Evolutionary conservation across 495 filamentous ascomycete species (phyloP).

Genomic region (Cercophora sp.): DNA sequence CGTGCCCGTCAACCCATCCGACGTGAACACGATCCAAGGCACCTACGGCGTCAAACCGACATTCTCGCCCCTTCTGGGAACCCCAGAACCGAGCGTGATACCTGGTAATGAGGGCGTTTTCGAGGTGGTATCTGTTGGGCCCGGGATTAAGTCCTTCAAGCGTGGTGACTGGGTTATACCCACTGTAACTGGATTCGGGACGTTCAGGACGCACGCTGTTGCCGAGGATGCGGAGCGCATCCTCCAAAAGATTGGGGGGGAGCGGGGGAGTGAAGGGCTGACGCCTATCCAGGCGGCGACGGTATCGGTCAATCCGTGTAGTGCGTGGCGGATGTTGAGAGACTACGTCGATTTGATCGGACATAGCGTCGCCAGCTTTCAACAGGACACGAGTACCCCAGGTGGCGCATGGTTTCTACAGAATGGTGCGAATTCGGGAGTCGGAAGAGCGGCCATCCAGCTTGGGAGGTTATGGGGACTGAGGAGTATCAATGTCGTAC

Average conservation of each 20-base stretch:
- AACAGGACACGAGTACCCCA: conserved; percentile 12
- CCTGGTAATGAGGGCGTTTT: conserved; percentile 89
- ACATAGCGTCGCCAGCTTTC: conserved; percentile 30
- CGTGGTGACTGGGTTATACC: conserved; percentile 91
- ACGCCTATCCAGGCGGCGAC: conserved; percentile 74
- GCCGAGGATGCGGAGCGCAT: conserved; percentile 53
- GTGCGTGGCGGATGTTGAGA: conserved; percentile 85
- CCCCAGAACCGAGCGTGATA: conserved; percentile 55
- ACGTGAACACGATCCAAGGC: conserved; percentile 91
- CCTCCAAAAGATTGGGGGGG: conserved; percentile 61
- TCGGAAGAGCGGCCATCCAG: conserved; percentile 86
- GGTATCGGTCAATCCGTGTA: conserved; percentile 86
- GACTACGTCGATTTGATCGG: conserved; percentile 62
- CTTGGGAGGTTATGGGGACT: conserved; percentile 77
- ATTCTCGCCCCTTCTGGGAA: conserved; percentile 71
- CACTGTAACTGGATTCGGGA: conserved; percentile 72
- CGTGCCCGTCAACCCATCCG: conserved; percentile 91
- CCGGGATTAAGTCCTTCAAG: conserved; percentile 43
- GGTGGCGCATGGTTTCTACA: conserved; percentile 89
- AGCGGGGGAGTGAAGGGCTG: conserved; percentile 49
- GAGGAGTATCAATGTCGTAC: conserved; percentile 80
- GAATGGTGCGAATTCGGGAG: conserved; percentile 92
- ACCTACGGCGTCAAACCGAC: conserved; percentile 84
- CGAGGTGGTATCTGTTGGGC: conserved; percentile 68
- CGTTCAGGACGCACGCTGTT: conserved; percentile 87